These are phyloP conservation scores for Batkoa obscura DNA, from an alignment of 371 early-diverging fungal genomes.

Conservation along the genomic window DNA sequence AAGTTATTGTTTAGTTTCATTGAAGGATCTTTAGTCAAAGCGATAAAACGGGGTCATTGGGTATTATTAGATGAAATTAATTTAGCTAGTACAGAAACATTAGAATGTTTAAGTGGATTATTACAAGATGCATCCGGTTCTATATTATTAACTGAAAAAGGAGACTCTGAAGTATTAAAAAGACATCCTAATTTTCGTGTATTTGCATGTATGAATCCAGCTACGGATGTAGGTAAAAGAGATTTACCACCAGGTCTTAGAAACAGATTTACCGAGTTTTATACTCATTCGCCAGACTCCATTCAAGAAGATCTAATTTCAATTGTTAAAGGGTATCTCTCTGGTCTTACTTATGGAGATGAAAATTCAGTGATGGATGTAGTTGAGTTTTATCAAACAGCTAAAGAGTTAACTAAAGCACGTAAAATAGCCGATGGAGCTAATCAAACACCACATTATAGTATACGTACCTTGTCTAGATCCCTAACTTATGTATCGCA, in stretches of 20 bases:
- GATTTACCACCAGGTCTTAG: constrained; percentile 84
- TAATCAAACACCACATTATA: constrained; percentile 75
- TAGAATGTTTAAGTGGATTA: constrained; percentile 78
- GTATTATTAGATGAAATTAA: constrained; percentile 99
- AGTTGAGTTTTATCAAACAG: constrained; percentile 65
- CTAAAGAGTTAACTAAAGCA: constrained; percentile 45
- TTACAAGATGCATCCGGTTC: constrained; percentile 69
- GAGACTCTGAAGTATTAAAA: constrained; percentile 65
- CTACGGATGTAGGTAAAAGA: constrained; percentile 97
- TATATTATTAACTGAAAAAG: constrained; percentile 73
- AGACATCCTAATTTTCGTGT: constrained; percentile 92
- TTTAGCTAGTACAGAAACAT: constrained; percentile 84
- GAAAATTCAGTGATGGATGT: constrained; percentile 46
- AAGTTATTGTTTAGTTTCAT: constrained; percentile 83
- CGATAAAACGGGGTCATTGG: constrained; percentile 89
- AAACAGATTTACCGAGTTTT: constrained; percentile 85
- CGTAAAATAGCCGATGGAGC: constrained; percentile 81
- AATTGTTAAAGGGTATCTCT: constrained; percentile 61
- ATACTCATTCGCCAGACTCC: constrained; percentile 80
- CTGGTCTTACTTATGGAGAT: constrained; percentile 31
- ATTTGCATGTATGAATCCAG: constrained; percentile 99
- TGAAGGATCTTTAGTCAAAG: constrained; percentile 84
- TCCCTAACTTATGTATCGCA: constrained; percentile 67
- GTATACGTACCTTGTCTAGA: constrained; percentile 85
- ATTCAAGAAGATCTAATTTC: constrained; percentile 58